Conservation (phyloP, 345 rosid species). For the Citrus cavaleriei region DNA sequence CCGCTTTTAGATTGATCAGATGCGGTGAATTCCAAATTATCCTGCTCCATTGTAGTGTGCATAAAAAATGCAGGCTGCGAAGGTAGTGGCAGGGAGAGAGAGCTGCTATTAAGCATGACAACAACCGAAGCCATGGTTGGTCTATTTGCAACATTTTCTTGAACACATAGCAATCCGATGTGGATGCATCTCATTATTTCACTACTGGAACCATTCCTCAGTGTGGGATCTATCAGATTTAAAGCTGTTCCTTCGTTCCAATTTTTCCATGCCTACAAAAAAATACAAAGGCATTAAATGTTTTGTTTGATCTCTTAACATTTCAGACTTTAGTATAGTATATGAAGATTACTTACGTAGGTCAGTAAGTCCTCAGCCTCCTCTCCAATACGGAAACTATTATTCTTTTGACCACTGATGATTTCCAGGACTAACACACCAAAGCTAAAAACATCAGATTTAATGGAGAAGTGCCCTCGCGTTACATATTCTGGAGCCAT, state of each 20-base stretch:
- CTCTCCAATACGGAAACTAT: neutral
- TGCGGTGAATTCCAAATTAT: neutral
- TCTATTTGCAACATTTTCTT: constrained; percentile 34
- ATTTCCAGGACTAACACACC: constrained; percentile 38
- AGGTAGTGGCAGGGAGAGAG: constrained; percentile 36
- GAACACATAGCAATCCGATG: constrained; percentile 53
- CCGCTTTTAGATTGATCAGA: neutral
- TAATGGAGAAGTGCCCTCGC: constrained; percentile 28
- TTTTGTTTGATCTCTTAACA: too few relatives aligned
- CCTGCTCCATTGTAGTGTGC: constrained; percentile 11
- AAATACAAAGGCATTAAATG: too few relatives aligned
- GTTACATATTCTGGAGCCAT: constrained; percentile 19
- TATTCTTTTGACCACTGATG: constrained; percentile 24
- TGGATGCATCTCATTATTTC: constrained; percentile 52
- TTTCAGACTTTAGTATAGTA: too few relatives aligned
- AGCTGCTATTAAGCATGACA: constrained; percentile 45
- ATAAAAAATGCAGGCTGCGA: constrained; percentile 34
- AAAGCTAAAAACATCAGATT: constrained; percentile 34
- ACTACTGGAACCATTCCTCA: constrained; percentile 20
- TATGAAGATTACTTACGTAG: constrained; percentile 10
- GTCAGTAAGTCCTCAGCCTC: constrained; percentile 11
- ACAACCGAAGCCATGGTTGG: constrained; percentile 48
- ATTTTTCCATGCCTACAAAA: constrained; percentile 49
- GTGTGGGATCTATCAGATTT: constrained; percentile 32
- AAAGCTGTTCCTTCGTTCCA: constrained; percentile 38